Evolutionary conservation across 2,329 filamentous ascomycete genomes (phyloP).

Genomic region (Boeremia lycopersici): DNA sequence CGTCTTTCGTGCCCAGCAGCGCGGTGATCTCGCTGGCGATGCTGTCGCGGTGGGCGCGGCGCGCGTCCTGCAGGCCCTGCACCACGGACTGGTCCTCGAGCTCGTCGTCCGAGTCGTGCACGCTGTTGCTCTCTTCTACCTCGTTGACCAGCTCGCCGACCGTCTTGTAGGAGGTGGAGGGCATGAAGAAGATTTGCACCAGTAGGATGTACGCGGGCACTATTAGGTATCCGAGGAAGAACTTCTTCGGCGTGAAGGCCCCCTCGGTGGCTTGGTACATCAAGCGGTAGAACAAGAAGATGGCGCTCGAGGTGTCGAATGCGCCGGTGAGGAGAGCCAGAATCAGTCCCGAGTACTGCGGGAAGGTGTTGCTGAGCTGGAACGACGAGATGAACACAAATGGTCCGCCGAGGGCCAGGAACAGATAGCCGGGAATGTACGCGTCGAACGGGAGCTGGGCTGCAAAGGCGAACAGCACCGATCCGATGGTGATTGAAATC

Average conservation of each 20-base stretch:
- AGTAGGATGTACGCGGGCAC: conserved; percentile 54
- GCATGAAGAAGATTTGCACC: conserved; percentile 56
- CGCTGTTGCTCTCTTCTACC: conserved; percentile 60
- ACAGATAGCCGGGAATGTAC: conserved; percentile 57
- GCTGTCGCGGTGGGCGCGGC: conserved; percentile 64
- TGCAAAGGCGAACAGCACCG: conserved; percentile 74
- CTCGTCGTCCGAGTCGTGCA: conserved; percentile 62
- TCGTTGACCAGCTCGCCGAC: conserved; percentile 81
- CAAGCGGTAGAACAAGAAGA: conserved; percentile 56
- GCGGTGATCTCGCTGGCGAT: conserved; percentile 74
- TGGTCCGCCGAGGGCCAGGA: conserved; percentile 56
- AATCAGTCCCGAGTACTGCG: conserved; percentile 56
- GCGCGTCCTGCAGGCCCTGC: conserved; percentile 57
- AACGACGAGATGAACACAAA: conserved; percentile 60
- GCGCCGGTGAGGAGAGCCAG: conserved; percentile 58
- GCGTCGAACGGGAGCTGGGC: conserved; percentile 72
- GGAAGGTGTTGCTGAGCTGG: conserved; percentile 58
- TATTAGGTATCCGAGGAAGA: conserved; percentile 57
- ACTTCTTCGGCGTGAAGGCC: conserved; percentile 53
- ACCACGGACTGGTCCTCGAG: conserved; percentile 56
- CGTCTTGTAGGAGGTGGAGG: conserved; percentile 55
- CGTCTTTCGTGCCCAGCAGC: conserved; percentile 70
- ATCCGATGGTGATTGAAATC: conserved; percentile 70
- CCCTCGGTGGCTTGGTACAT: conserved; percentile 53
- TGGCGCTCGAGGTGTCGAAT: conserved; percentile 57